Conservation (phyloP, 179 eudicot species). For the Pouteria campechiana region DNA sequence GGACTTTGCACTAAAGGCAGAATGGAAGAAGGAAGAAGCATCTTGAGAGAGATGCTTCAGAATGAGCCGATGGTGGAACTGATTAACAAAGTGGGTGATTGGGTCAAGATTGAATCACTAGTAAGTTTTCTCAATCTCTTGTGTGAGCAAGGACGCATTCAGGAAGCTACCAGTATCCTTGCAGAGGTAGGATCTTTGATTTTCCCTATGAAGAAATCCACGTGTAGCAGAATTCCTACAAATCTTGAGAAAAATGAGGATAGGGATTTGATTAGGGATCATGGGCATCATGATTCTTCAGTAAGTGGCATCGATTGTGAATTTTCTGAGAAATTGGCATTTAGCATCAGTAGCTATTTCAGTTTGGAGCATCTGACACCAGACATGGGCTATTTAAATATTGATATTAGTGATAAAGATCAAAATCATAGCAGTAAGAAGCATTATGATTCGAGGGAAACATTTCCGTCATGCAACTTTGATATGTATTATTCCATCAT, state of each 20-base stretch:
- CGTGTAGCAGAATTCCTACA: too few relatives aligned
- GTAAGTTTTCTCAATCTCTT: constrained; percentile 36
- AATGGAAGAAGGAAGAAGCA: constrained; percentile 81
- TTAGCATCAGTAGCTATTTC: too few relatives aligned
- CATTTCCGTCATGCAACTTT: constrained; percentile 18
- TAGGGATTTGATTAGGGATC: constrained; percentile 7
- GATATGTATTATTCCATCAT: constrained; percentile 44
- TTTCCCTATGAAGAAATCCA: constrained; percentile 37
- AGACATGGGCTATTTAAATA: too few relatives aligned
- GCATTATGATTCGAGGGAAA: constrained; percentile 2
- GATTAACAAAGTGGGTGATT: constrained; percentile 35
- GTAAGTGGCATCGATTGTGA: not conserved
- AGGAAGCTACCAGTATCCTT: constrained; percentile 54
- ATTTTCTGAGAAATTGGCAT: not conserved
- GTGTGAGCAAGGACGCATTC: constrained; percentile 72
- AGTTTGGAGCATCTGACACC: constrained; percentile 1
- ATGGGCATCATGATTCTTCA: constrained; percentile 1
- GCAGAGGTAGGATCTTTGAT: constrained; percentile 57
- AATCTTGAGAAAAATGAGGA: too few relatives aligned
- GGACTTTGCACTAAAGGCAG: constrained; percentile 83
- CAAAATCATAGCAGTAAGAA: too few relatives aligned
- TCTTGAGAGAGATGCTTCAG: constrained; percentile 78
- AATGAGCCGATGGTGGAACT: constrained; percentile 35
- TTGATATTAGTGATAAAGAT: constrained; percentile 6
- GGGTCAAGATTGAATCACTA: constrained; percentile 47